Base-by-base conservation (phyloP, 176 grass and related monocot genomes). In the Phyllostachys edulis region DNA sequence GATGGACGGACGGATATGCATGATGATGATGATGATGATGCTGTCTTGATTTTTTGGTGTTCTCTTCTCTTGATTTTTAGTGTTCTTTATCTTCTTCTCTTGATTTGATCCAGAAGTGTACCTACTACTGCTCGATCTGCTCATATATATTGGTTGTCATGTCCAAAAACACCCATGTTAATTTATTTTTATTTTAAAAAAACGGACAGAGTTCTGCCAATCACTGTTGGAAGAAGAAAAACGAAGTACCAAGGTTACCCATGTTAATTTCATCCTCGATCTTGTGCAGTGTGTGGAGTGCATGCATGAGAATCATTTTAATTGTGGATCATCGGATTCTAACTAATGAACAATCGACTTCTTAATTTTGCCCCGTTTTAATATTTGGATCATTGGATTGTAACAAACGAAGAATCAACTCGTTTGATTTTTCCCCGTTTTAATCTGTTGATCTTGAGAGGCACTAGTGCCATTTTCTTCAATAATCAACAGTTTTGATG, bases 81-180 rank as follows among this genome's bases (percentile, higher is more conserved):
- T 29, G 14, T 14, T 13, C 24, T 5, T 0, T 75, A 7, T 67
- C 37, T 88, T 34, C 23, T 77, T 88, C 17, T 79, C 32, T 63
- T 40, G 23, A 26, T 88, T 83, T 46, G 9, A 55, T 83, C 52
- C 7, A 55, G 15, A 83, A 79, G 76, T 88, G 80, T 88, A 88
- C 46, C 24, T 84, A 84, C 45, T 67, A 6, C 63, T 65, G 73
- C 45, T 78, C 39, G 36, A 78, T 65, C 73, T 46, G 26, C 85
- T 81, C 38, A 76, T 75, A 46, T 72, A 71, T 64, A 78, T 88
- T 88, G 57, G 45, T 64, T 64, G 42, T 41, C 44, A 54, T 34
- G 34, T 83, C 73, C 6, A 65, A 8, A 62, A 39, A 29, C 10
- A 45, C 39, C 39, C 6, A 9, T 34, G 32, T 34, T 34, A 34